phyloP scores from a whole-genome alignment of 371 early-diverging fungal species.

The Blyttiomyces sp. region DNA sequence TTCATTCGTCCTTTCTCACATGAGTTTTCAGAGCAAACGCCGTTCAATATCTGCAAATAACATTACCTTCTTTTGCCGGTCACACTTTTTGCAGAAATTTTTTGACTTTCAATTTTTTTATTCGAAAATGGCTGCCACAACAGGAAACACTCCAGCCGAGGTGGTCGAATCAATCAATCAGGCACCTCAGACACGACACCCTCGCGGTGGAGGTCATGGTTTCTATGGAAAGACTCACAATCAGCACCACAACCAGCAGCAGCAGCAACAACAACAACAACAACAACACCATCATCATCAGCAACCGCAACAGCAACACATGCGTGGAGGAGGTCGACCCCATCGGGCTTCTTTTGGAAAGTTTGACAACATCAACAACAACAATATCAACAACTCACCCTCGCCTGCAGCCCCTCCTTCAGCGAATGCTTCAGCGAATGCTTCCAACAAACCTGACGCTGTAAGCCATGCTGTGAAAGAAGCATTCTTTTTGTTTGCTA shows the following conservation, averaged over 20 bases:
- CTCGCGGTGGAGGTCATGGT: neutral
- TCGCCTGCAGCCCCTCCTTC: neutral
- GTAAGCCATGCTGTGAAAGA: no score
- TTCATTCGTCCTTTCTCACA: no score
- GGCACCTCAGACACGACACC: no score
- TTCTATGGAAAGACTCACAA: neutral
- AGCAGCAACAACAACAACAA: neutral
- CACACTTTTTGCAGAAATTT: no score
- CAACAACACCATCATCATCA: constrained; percentile 15
- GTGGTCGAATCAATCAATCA: neutral
- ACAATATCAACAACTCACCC: neutral
- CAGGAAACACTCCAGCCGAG: neutral
- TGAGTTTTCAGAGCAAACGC: no score
- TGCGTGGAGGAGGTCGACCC: neutral
- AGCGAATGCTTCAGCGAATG: no score
- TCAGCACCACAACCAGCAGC: neutral
- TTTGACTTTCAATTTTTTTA: no score
- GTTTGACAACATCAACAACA: neutral
- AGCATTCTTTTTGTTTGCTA: no score
- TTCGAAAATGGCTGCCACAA: neutral
- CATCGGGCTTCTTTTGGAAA: neutral
- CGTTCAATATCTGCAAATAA: no score
- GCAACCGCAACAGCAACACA: constrained; percentile 5
- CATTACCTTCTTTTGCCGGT: no score
- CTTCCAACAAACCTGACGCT: no score